Base-by-base conservation (phyloP, 352 stramenopile genomes). In the Globisporangium solare region DNA sequence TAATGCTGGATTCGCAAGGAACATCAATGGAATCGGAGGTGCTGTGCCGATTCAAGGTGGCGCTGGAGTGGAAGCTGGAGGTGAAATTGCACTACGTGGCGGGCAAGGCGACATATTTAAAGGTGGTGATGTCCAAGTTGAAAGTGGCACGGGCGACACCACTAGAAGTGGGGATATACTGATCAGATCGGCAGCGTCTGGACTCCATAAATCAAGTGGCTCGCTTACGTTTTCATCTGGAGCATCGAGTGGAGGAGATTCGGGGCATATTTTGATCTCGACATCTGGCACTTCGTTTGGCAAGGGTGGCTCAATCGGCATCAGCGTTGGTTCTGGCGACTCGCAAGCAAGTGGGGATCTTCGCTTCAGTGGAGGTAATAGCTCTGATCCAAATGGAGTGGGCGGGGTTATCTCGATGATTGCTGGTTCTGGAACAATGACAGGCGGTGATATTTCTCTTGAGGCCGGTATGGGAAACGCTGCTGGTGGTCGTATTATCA, bases 211-310 rank as follows among this genome's bases (percentile, higher is more conserved):
- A 48, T 41, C 54, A 15, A 72, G 70, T 35, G 65, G 65, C 13
- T 35, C 61, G 14, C 18, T 72, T 47, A 59, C 51, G 3, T 37
- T 72, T 6, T 63, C 61, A 8, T 66, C 61, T 27, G 58, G 61
- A 1, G 24, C 2, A 7, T 47, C 65, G 7, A 27, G 40, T 37
- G 47, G 56, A 40, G 51, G 57, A 5, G 37, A 57, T n/a, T 74
- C 67, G 6, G 67, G 70, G 5, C 58, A 63, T 32, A 66, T 79
- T 49, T 60, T 57, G 15, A 56, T 79, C 32, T 47, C 57, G 10
- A 76, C 70, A 45, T 68, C 63, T 2, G 47, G 57, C 22, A 54
- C 68, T 18, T 39, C 27, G 6, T 48, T 22, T 0, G 70, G 67
- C 0, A 63, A 58, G 18, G 67, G 51, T 11, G 70, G 70, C 14